phyloP scores from a whole-genome alignment of 345 rosid genomes.

The Syzygium aqueum region DNA sequence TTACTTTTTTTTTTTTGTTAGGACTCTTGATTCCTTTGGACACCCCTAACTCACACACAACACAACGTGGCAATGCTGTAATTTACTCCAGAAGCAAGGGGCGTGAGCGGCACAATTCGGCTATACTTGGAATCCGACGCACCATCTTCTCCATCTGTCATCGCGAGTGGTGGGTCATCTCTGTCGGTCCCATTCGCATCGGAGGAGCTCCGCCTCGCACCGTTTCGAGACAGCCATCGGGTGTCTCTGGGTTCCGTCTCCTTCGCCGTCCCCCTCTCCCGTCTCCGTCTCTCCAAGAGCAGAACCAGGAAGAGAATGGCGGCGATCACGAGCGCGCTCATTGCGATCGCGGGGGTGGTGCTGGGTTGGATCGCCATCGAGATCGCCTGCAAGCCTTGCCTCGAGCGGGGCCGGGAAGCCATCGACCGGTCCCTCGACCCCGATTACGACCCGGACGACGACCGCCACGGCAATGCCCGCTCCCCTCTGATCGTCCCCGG shows the following conservation, averaged over 20 bases:
- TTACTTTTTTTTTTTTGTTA: too few species aligned
- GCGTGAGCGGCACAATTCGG: background rate
- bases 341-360: conserved; percentile 59
- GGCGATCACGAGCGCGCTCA: conserved; percentile 57
- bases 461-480: conserved; percentile 8
- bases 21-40: too few species aligned
- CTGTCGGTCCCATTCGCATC: background rate
- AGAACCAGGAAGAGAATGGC: conserved; percentile 18
- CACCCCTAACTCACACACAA: too few species aligned
- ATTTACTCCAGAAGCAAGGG: background rate
- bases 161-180: background rate
- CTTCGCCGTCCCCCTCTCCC: background rate
- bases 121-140: background rate
- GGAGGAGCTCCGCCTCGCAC: background rate
- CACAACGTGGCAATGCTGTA: background rate
- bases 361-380: conserved; percentile 77
- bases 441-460: conserved; percentile 71
- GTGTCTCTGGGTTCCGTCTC: background rate
- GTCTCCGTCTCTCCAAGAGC: background rate
- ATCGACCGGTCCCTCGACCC: conserved; percentile 76
- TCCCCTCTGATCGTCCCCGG: conserved; percentile 29
- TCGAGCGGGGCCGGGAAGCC: conserved; percentile 65
- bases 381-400: conserved; percentile 81
- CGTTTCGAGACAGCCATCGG: background rate
- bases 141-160: background rate